Conservation (phyloP, 495 filamentous ascomycete genomes). For the Xylaria castorea region DNA sequence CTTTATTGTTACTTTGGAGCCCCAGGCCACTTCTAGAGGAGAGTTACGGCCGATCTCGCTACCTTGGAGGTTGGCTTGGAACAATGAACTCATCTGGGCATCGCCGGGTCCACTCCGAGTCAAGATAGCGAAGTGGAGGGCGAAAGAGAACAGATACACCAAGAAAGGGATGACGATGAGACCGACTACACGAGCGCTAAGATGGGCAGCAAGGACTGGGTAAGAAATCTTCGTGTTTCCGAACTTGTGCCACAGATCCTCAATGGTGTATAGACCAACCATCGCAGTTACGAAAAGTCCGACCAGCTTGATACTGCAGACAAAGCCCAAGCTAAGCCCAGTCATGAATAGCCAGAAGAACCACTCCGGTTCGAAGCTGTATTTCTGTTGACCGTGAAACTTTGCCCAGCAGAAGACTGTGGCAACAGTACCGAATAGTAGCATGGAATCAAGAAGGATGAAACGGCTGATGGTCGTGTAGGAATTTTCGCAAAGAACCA, state of each 20-base stretch:
- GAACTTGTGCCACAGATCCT: slow-evolving; percentile 98
- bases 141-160: slow-evolving; percentile 96
- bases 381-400: slow-evolving; percentile 84
- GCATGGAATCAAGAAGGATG: slow-evolving; percentile 97
- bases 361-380: slow-evolving; percentile 89
- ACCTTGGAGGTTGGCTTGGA: slow-evolving; percentile 93
- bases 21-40: slow-evolving; percentile 86
- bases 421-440: slow-evolving; percentile 96
- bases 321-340: slow-evolving; percentile 93
- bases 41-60: slow-evolving; percentile 94
- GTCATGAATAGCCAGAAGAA: slow-evolving; percentile 90
- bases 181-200: slow-evolving; percentile 80
- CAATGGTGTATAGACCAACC: slow-evolving; percentile 93
- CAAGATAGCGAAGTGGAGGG: slow-evolving; percentile 87
- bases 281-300: slow-evolving; percentile 93
- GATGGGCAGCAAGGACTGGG: slow-evolving; percentile 78
- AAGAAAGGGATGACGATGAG: slow-evolving; percentile 85
- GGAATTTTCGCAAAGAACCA: slow-evolving; percentile 98
- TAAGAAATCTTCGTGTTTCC: slow-evolving; percentile 90
- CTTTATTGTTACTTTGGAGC: slow-evolving; percentile 91
- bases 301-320: slow-evolving; percentile 98
- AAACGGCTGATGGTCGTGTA: slow-evolving; percentile 99
- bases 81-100: slow-evolving; percentile 98
- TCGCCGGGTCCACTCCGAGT: slow-evolving; percentile 96
- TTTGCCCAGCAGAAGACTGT: slow-evolving; percentile 95